Evolutionary conservation across 2,329 filamentous ascomycete species (phyloP).

Genomic region (Penicillium sp.): DNA sequence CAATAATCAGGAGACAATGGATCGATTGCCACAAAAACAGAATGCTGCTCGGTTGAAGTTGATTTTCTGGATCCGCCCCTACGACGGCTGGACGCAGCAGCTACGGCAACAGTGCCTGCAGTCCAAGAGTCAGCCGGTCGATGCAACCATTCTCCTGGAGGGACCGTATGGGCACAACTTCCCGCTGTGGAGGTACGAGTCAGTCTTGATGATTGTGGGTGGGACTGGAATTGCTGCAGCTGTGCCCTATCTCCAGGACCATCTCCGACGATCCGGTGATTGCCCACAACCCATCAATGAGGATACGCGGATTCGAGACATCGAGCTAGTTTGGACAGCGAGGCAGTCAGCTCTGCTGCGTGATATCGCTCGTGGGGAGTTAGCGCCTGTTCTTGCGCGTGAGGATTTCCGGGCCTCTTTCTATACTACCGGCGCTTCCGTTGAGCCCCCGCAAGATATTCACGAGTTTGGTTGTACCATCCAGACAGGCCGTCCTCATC

Average conservation of each 20-base stretch:
- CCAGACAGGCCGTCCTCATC: slow-evolving; percentile 37
- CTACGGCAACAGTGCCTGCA: slow-evolving; percentile 37
- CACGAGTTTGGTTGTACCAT: slow-evolving; percentile 21
- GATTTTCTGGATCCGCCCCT: slow-evolving; percentile 50
- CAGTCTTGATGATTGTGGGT: slow-evolving; percentile 48
- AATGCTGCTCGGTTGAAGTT: slow-evolving; percentile 31
- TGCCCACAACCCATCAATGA: slow-evolving; percentile 1
- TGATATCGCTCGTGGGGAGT: slow-evolving; percentile 26
- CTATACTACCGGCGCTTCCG: slow-evolving; percentile 23
- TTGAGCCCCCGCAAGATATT: neutral
- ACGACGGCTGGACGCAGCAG: slow-evolving; percentile 49
- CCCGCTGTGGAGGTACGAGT: slow-evolving; percentile 46
- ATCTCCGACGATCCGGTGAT: slow-evolving; percentile 20
- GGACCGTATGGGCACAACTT: slow-evolving; percentile 48
- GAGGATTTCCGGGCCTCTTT: slow-evolving; percentile 32
- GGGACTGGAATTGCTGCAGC: slow-evolving; percentile 39
- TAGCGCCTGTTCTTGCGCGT: slow-evolving; percentile 25
- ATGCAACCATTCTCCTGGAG: slow-evolving; percentile 45
- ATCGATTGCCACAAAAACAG: neutral
- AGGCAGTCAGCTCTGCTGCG: slow-evolving; percentile 30
- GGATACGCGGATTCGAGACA: slow-evolving; percentile 22
- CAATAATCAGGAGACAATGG: neutral
- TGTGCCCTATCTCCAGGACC: slow-evolving; percentile 43
- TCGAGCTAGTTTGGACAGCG: slow-evolving; percentile 36
- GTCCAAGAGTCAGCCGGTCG: slow-evolving; percentile 22